These are phyloP conservation scores for Tolypocladium guangdongense DNA, from an alignment of 2,329 filamentous ascomycete species.

Conservation along the genomic window DNA sequence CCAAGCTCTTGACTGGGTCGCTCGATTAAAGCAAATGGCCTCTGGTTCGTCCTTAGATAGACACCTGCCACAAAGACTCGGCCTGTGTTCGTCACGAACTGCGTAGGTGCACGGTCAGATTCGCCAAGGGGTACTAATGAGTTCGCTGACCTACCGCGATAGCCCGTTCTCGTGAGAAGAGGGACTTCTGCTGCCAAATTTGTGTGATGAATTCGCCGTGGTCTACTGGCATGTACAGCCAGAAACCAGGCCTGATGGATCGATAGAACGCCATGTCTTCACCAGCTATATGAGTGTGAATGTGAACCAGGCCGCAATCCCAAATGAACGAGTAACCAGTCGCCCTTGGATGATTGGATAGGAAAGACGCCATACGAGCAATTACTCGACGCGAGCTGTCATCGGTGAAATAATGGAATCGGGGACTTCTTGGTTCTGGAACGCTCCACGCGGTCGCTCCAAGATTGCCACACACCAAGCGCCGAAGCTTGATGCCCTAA, in stretches of 20 bases:
- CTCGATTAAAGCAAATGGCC: neutral
- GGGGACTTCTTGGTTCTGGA: neutral
- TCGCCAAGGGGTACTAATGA: neutral
- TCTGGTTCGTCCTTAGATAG: neutral
- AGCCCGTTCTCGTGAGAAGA: neutral
- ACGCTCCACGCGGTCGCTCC: neutral
- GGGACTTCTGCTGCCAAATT: neutral
- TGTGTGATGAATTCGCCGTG: neutral
- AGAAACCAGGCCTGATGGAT: neutral
- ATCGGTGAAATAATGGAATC: neutral
- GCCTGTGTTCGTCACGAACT: neutral
- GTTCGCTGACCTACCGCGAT: neutral
- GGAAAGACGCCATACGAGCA: neutral
- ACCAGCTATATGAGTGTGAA: constrained; percentile 1
- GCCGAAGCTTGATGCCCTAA: constrained; percentile 1
- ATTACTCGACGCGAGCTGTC: neutral
- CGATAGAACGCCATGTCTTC: neutral
- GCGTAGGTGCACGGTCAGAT: neutral
- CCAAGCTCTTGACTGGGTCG: neutral
- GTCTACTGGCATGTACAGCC: constrained; percentile 1
- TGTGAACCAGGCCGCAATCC: neutral
- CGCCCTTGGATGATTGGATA: neutral
- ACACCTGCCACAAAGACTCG: neutral
- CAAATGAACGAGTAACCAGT: neutral
- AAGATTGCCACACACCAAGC: neutral